Evolutionary conservation across 2,329 filamentous ascomycete genomes (phyloP).

Genomic region (Cercospora zeae-maydis): DNA sequence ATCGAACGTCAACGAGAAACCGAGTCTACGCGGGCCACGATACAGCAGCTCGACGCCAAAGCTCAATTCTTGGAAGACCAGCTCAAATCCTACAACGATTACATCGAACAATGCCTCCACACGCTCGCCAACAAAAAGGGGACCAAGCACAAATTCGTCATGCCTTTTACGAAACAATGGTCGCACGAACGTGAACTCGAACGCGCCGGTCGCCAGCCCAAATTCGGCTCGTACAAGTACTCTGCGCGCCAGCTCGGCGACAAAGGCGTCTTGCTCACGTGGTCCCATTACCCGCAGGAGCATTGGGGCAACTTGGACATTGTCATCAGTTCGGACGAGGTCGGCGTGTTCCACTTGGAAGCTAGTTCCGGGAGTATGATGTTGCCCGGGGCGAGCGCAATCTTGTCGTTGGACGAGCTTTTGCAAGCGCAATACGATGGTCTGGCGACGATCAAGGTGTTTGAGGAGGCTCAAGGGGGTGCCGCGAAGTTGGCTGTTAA

Average conservation of each 20-base stretch:
- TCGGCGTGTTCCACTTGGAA: slow-evolving; percentile 90
- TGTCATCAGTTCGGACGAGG: slow-evolving; percentile 81
- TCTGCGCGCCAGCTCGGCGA: slow-evolving; percentile 82
- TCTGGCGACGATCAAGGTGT: slow-evolving; percentile 92
- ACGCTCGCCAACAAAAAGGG: slow-evolving; percentile 97
- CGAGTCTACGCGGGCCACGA: slow-evolving; percentile 73
- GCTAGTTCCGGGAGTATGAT: slow-evolving; percentile 89
- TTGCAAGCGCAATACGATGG: slow-evolving; percentile 97
- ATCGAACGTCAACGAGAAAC: slow-evolving; percentile 89
- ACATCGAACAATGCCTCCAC: slow-evolving; percentile 97
- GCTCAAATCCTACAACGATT: slow-evolving; percentile 96
- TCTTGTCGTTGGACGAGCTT: slow-evolving; percentile 86
- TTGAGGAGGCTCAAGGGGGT: slow-evolving; percentile 56
- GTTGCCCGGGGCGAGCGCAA: slow-evolving; percentile 86
- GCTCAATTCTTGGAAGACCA: slow-evolving; percentile 91
- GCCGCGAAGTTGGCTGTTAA: slow-evolving; percentile 88
- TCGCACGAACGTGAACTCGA: slow-evolving; percentile 96
- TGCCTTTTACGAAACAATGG: slow-evolving; percentile 98
- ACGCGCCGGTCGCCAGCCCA: slow-evolving; percentile 85
- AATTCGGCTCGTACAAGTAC: slow-evolving; percentile 98
- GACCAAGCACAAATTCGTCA: slow-evolving; percentile 71
- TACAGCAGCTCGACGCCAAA: slow-evolving; percentile 75
- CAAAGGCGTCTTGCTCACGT: slow-evolving; percentile 90
- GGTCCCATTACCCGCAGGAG: slow-evolving; percentile 75
- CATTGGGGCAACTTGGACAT: slow-evolving; percentile 92